Base-by-base conservation (phyloP, 2,329 filamentous ascomycete species). In the Lachnellula hyalina region DNA sequence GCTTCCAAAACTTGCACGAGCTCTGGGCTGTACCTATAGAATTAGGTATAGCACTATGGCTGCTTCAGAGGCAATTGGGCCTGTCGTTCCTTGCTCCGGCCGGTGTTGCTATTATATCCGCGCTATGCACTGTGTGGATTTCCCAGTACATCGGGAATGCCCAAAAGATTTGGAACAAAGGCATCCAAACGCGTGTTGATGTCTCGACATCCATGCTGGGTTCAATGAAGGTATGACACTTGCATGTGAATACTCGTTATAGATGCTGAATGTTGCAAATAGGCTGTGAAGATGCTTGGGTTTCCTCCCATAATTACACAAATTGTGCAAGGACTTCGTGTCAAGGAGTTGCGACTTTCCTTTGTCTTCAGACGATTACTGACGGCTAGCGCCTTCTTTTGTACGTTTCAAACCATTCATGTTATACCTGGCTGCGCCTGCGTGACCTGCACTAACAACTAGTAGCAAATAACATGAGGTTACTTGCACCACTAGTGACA, bases 401-500 rank as follows among this genome's bases (percentile, higher is more conserved):
- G 38, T 41, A 11, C 21, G 35, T 23, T 41, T 19, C 38, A n/a
- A 21, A 23, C 36, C 7, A 9, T 15, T 49, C 25, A n/a, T 32
- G 7, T 32, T 47, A 9, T 25, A 25, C 17, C 42, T 45, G 17
- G 21, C 42, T 4, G 25, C 42, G n/a, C n/a, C 19, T 23, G 42
- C 12, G 25, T 23, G 42, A 45, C 42, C 32, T 49, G 28, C 19
- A 38, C 35, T 51, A 41, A 23, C 36, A 45, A 44, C 35, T 47
- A 21, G 6, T 12, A 52, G 50, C 41, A 23, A 52, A 52, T 32
- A 53, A 50, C 15, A 60, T 63, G 54, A 49, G 56, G n/a, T 59
- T 59, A 7, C 49, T 74, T 21, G 70, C 72, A 0, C 72, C 73
- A 0, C 65, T 71, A 5, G 61, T 66, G 4, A 72, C 73, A 0